Base-by-base conservation (phyloP, 2,329 filamentous ascomycete genomes). In the Fusarium caatingaense region DNA sequence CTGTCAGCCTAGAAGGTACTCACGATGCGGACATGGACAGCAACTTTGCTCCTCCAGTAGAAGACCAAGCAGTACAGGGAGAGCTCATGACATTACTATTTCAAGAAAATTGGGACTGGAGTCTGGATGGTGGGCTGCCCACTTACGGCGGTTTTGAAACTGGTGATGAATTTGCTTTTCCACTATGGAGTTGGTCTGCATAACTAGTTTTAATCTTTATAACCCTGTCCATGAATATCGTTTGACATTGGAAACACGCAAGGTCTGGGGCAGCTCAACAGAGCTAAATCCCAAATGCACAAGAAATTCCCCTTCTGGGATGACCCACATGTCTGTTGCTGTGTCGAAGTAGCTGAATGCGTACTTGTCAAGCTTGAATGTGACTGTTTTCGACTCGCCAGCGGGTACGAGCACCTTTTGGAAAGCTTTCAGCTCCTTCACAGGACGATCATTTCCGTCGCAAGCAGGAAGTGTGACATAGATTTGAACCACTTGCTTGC, bases 31-130 rank as follows among this genome's bases (percentile, higher is more conserved):
- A 18, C 10, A 0, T 13, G 6, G 12, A n/a, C 9, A 25, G 21
- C 46, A 16, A 0, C 3, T 16, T 32, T 3, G 20, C 20, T 9
- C 8, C 21, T 0, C 2, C 23, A 2, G 16, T 11, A 2, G 56
- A 60, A 2, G 54, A 30, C 0, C 45, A 60, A 4, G 3, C 5
- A 8, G 45, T 53, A 3, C 25, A 37, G 3, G 10, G 21, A 0
- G 46, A 62, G 0, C 44, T 62, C 2, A 63, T 63, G 57, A 7
- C 46, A 0, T 34, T 60, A 0, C 0, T 62, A 0, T 63, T 63
- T 21, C 41, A 62, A 0, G 57, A 63, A 4, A 62, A 55, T 0
- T 63, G 57, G 57, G 60, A 63, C 4, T 63, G 57, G 57, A 62
- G 27, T 1, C 27, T 63, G 4, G 60, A 63, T 1, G 47, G 57